These are phyloP conservation scores for Teratosphaeria epicoccoides DNA, from an alignment of 2,329 filamentous ascomycete genomes.

Conservation along the genomic window DNA sequence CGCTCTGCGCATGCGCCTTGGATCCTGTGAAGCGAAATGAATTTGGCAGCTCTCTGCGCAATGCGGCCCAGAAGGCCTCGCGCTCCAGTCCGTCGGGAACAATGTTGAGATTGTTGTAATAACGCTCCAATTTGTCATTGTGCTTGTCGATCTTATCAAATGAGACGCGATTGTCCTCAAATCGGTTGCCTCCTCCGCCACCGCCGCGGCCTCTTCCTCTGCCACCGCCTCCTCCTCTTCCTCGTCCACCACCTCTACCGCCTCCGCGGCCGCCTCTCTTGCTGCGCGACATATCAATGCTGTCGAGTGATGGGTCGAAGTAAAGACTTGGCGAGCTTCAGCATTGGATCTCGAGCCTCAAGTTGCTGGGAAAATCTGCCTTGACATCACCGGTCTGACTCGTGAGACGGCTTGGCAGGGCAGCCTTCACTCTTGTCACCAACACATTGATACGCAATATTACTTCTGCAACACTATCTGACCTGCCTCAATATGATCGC, in stretches of 20 bases:
- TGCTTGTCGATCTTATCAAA: constrained; percentile 59
- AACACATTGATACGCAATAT: not conserved
- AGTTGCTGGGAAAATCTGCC: not conserved
- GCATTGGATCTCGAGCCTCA: not conserved
- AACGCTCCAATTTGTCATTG: constrained; percentile 76
- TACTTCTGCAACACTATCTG: too few species aligned
- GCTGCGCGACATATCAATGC: constrained; percentile 5
- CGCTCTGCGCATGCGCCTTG: constrained; percentile 85
- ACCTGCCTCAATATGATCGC: too few species aligned
- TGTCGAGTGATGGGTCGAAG: not conserved
- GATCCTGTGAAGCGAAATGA: constrained; percentile 97
- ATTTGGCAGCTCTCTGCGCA: constrained; percentile 81
- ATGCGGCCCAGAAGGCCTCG: constrained; percentile 69
- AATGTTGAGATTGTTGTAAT: constrained; percentile 70
- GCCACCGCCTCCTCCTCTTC: constrained; percentile 14
- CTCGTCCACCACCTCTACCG: constrained; percentile 13
- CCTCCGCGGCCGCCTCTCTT: constrained; percentile 9
- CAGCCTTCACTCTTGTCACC: not conserved
- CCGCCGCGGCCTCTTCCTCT: constrained; percentile 15
- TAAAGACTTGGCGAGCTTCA: not conserved
- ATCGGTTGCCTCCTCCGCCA: constrained; percentile 16
- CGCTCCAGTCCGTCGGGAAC: constrained; percentile 64
- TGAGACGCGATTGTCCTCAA: constrained; percentile 26
- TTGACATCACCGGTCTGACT: not conserved
- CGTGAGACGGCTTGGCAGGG: not conserved